A percentile compares a stretch with the other conserved stretches of the same genome.
phyloP scores from a whole-genome alignment of 164 flowering plant species.

The Vitis labrusca region DNA sequence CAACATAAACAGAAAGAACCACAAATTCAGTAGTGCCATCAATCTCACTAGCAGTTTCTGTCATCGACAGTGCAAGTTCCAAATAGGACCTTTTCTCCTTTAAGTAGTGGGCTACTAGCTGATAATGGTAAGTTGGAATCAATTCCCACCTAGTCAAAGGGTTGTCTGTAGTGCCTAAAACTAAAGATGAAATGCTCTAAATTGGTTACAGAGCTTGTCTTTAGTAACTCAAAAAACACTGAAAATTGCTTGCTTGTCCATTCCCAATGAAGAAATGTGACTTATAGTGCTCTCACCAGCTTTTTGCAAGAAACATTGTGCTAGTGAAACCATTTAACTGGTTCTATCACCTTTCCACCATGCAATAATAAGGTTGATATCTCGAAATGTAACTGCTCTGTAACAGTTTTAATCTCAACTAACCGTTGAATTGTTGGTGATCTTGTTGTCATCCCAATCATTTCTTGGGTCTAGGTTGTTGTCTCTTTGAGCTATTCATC shows the following conservation, averaged over 20 bases:
- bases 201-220: slow-evolving; percentile 28
- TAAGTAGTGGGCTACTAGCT: no score
- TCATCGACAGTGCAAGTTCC: slow-evolving; percentile 64
- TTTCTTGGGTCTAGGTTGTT: slow-evolving; percentile 67
- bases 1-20: slow-evolving; percentile 69
- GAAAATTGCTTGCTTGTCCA: slow-evolving; percentile 95
- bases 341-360: slow-evolving; percentile 83
- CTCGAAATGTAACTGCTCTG: slow-evolving; percentile 89
- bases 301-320: slow-evolving; percentile 64
- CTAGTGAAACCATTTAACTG: slow-evolving; percentile 77
- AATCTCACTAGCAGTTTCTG: slow-evolving; percentile 42
- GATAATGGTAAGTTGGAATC: no score
- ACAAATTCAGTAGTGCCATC: slow-evolving; percentile 67
- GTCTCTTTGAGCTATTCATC: slow-evolving; percentile 82
- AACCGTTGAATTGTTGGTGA: slow-evolving; percentile 83
- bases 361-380: slow-evolving; percentile 87
- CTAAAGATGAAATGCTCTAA: slow-evolving; percentile 39
- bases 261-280: slow-evolving; percentile 84
- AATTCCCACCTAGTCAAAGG: slow-evolving; percentile 50
- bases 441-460: slow-evolving; percentile 49
- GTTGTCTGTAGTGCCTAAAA: slow-evolving; percentile 37
- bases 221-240: slow-evolving; percentile 62
- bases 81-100: slow-evolving; percentile 7
- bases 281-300: slow-evolving; percentile 70
- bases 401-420: slow-evolving; percentile 80